phyloP scores from a whole-genome alignment of 352 stramenopile genomes.

The Pythium volutum region DNA sequence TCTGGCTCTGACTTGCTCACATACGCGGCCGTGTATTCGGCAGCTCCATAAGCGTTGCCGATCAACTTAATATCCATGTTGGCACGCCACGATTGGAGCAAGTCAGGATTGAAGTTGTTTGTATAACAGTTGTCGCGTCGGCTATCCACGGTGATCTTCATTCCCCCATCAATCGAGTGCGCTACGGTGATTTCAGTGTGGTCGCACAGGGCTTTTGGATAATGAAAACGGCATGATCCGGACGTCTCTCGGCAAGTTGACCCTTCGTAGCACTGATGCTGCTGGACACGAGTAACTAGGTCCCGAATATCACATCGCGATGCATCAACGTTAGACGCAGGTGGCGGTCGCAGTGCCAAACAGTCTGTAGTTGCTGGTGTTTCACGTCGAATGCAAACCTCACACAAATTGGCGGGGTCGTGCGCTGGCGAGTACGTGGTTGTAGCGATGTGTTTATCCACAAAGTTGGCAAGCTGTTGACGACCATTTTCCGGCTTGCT shows the following conservation, averaged over 20 bases:
- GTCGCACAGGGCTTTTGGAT: background rate
- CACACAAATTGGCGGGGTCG: background rate
- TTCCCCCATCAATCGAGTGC: background rate
- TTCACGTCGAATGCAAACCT: background rate
- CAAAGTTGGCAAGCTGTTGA: background rate
- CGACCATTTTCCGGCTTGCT: background rate
- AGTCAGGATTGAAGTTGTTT: background rate
- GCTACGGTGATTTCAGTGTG: background rate
- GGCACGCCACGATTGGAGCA: background rate
- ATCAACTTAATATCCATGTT: constrained; percentile 15
- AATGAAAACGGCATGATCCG: constrained; percentile 9
- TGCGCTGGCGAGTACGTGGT: too few species aligned
- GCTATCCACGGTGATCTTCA: background rate
- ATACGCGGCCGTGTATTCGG: constrained; percentile 26
- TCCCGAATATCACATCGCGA: background rate
- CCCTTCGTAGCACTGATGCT: background rate
- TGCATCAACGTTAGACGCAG: background rate
- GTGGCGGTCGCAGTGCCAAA: background rate
- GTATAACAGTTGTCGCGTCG: background rate
- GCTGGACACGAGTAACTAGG: constrained; percentile 1
- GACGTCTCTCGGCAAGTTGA: constrained; percentile 1
- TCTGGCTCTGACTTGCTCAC: constrained; percentile 26
- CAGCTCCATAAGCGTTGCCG: constrained; percentile 24
- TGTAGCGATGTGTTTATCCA: background rate
- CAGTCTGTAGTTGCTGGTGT: too few species aligned